Conservation (phyloP, 441 rosid species). For the Adansonia grandidieri region DNA sequence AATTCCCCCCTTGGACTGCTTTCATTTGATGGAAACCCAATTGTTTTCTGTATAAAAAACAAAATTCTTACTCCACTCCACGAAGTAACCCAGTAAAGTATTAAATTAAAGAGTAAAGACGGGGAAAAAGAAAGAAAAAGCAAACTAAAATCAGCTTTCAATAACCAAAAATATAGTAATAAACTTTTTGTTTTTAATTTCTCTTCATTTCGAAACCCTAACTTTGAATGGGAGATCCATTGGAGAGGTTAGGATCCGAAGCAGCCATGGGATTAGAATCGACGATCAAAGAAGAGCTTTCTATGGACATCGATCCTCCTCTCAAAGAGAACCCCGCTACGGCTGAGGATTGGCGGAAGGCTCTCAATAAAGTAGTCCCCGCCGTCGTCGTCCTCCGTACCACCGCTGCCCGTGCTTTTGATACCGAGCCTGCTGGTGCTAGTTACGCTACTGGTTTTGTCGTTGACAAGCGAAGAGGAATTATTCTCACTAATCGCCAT, state of each 20-base stretch:
- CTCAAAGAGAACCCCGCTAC: slow-evolving; percentile 55
- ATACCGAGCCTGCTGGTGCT: slow-evolving; percentile 75
- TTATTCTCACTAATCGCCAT: slow-evolving; percentile 96
- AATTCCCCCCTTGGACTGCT: not conserved
- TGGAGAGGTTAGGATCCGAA: slow-evolving; percentile 63
- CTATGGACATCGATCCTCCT: slow-evolving; percentile 78
- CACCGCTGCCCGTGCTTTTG: slow-evolving; percentile 84
- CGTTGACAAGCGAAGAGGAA: slow-evolving; percentile 85
- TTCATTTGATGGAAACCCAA: too few species aligned
- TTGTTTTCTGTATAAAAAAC: too few species aligned
- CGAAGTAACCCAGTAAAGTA: not conserved
- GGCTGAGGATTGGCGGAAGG: slow-evolving; percentile 82
- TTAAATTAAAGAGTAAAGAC: too few species aligned
- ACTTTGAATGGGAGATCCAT: slow-evolving; percentile 59
- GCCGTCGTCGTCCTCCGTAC: slow-evolving; percentile 87
- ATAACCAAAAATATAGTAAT: not conserved
- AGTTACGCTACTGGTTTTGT: slow-evolving; percentile 89
- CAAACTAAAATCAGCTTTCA: not conserved
- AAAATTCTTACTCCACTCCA: not conserved
- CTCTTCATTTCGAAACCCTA: slow-evolving; percentile 17
- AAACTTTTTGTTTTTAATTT: not conserved
- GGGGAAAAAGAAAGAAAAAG: too few species aligned
- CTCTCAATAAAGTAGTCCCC: slow-evolving; percentile 77
- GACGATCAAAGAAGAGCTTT: slow-evolving; percentile 59
- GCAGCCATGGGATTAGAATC: slow-evolving; percentile 53